Evolutionary conservation across 495 filamentous ascomycete genomes (phyloP), one percentile per base, ranked within the genome.

Genomic region (Aspergillus baeticus): DNA sequence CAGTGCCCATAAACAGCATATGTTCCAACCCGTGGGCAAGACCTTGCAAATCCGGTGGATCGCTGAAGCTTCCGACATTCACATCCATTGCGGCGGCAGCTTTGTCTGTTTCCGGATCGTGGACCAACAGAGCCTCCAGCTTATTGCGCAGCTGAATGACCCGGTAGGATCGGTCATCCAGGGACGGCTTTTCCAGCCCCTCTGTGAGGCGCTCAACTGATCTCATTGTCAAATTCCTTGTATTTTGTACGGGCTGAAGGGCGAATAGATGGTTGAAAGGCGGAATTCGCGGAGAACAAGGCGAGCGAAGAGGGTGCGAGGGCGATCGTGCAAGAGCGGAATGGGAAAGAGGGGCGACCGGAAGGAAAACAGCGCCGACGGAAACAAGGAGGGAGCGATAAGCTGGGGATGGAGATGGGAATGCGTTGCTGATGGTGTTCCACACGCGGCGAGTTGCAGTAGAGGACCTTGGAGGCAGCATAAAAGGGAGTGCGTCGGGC

Each of bases 1-100:
- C 84, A 10, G 94, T 99, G 37, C 94, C 94, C 95, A 99, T 98
- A 77, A 99, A 99, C 8, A 98, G 76, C 64, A 97, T 76, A 82
- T 97, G 85, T 62, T 96, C 92, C 37, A 96, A 88, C 1, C 89
- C 90, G 74, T 96, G 92, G 10, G 89, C 90, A 80, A 91, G 89
- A 29, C 92, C 95, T n/a, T 91, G 91, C 84, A 98, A 88, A 61
- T 91, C 87, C 66, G 89, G 84, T 60, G 84, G 80, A 65, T 99
- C 94, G 64, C 90, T 94, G 72, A 96, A 98, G 71, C 88, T 96
- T 26, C 94, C 94, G 8, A 95, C 94, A 73, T 96, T 92, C 66
- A 98, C 91, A 70, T 97, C 95, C 66, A 97, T 82, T 31, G 92
- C 90, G 18, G 92, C 95, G 63, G 90, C 93, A 55, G 92, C 92